Evolutionary conservation across 345 rosid genomes (phyloP).

Genomic region (Aurinia saxatilis): DNA sequence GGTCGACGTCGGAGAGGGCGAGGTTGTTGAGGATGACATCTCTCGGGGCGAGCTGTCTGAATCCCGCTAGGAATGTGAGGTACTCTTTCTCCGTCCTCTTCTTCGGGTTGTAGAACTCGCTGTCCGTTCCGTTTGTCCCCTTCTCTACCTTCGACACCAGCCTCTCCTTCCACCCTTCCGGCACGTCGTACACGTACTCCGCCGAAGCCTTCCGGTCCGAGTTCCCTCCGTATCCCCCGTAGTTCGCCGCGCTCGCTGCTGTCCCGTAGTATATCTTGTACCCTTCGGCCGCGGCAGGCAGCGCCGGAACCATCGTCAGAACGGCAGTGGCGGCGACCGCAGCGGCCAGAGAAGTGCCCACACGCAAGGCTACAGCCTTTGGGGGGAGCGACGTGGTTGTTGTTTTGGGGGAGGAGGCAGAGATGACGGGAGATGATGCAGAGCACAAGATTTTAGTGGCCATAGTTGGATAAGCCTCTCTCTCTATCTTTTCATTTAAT

Average conservation of each 20-base stretch:
- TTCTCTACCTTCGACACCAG: constrained; percentile 89
- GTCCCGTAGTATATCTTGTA: constrained; percentile 80
- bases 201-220: constrained; percentile 85
- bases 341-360: constrained; percentile 30
- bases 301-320: constrained; percentile 43
- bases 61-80: constrained; percentile 73
- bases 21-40: constrained; percentile 71
- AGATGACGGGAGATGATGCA: constrained; percentile 36
- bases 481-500: background rate
- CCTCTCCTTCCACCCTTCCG: constrained; percentile 89
- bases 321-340: constrained; percentile 46
- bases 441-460: constrained; percentile 44
- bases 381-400: constrained; percentile 28
- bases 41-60: constrained; percentile 66
- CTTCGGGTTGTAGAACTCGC: constrained; percentile 84
- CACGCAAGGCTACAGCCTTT: constrained; percentile 20
- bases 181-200: constrained; percentile 85
- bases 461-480: constrained; percentile 21
- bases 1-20: constrained; percentile 72
- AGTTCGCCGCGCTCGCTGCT: constrained; percentile 93
- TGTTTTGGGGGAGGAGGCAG: constrained; percentile 34
- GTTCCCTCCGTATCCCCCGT: constrained; percentile 87
- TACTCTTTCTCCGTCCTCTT: constrained; percentile 81
- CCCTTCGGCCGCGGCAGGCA: constrained; percentile 32
- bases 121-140: constrained; percentile 88